A percentile compares a stretch with the other conserved stretches of the same genome.
Conservation (phyloP, 345 rosid genomes). For the Murraya paniculata region DNA sequence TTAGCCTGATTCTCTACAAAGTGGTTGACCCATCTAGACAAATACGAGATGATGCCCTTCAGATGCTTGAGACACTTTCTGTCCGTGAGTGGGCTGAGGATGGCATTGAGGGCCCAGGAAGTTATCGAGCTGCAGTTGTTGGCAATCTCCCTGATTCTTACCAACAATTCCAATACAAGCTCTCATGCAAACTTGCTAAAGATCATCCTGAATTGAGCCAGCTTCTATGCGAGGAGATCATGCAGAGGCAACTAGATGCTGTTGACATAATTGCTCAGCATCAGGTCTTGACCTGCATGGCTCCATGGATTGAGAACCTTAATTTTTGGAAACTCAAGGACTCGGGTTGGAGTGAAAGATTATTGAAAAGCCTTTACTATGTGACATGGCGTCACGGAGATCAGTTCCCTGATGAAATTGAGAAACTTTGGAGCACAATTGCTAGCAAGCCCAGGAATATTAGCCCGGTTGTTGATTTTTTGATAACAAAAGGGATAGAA, state of each 20-base stretch:
- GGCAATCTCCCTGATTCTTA: conserved; percentile 99
- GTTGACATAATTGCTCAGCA: conserved; percentile 99
- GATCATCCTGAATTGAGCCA: conserved; percentile 96
- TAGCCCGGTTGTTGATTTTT: conserved; percentile 93
- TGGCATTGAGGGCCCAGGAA: conserved; percentile 85
- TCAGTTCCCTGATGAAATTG: conserved; percentile 98
- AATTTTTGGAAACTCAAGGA: conserved; percentile 99
- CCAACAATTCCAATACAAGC: conserved; percentile 97
- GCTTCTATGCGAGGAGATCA: conserved; percentile 96
- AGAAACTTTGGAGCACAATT: conserved; percentile 97
- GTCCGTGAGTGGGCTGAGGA: conserved; percentile 98
- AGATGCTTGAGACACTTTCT: conserved; percentile 99
- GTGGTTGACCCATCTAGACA: conserved; percentile 98
- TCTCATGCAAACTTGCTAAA: conserved; percentile 94
- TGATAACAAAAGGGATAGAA: conserved; percentile 95
- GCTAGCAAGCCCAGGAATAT: conserved; percentile 95
- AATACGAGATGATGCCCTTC: conserved; percentile 98
- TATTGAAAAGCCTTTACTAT: conserved; percentile 93
- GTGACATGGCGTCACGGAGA: conserved; percentile 99
- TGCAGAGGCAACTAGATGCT: conserved; percentile 99
- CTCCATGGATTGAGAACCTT: conserved; percentile 99
- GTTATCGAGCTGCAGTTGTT: conserved; percentile 97
- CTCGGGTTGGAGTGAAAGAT: conserved; percentile 97
- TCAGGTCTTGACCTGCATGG: conserved; percentile 99
- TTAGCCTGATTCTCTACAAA: conserved; percentile 95